Base-by-base conservation (phyloP, 495 filamentous ascomycete species). In the Aspergillus cavernicola region DNA sequence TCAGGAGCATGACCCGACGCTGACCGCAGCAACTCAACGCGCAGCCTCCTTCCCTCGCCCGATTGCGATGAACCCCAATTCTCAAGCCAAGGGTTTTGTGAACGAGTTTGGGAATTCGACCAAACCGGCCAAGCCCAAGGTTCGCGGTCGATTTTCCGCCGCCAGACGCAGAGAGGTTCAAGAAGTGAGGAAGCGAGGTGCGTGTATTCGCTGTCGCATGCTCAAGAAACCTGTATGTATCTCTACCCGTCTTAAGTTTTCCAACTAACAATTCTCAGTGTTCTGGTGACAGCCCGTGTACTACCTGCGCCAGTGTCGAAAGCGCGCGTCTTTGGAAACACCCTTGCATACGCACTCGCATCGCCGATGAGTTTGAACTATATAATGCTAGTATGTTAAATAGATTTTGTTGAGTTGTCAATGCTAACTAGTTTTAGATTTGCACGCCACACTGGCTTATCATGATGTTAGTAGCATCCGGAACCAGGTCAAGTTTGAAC, bases 151-250 rank as follows among this genome's bases (percentile, higher is more conserved):
- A 28, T 95, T 93, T 62, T 78, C 81, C 35, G 76, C 83, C 6
- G 72, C 70, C 3, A 71, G 90, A 47, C 80, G 90, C 42, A 84
- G 84, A 60, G 86, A 95, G 64, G 88, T 95, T 3, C 85, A 90
- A 60, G 84, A 86, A 59, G 83, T 93, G 24, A 80, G 90, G 22
- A 89, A 89, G 60, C 77, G 82, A 22, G 90, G 90, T 18, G 90
- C 90, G 12, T 95, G 90, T 60, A 89, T 92, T 48, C 82, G 90
- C 39, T 95, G 90, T 69, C 80, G 88, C 3, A 90, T 95, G 73
- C 72, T 95, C 10, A 87, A 90, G 62, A 95, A 95, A 69, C 86
- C 87, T 1, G 77, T 80, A 75, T 43, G 73, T 18, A 7, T 13
- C 22, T 28, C 2, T 19, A n/a, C 6, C 23, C 8, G 12, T 3